phyloP scores from a whole-genome alignment of 1,284 basidiomycete species.

The Albatrellus sp. region DNA sequence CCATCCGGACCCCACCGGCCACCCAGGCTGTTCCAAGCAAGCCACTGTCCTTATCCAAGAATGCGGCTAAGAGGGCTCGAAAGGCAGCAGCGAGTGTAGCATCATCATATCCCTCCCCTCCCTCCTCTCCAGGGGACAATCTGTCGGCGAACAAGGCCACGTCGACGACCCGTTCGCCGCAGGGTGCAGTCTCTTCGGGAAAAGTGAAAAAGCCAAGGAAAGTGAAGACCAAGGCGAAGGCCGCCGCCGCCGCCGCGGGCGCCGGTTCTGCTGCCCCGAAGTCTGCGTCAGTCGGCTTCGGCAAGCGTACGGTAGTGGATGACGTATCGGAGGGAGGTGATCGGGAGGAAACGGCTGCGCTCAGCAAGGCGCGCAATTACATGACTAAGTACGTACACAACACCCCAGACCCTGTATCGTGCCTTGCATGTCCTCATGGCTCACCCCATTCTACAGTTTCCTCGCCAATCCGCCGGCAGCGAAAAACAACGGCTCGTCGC shows the following conservation, averaged over 20 bases:
- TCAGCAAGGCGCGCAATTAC: conserved; percentile 32
- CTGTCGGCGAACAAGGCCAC: conserved; percentile 2
- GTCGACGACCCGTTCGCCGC: not conserved
- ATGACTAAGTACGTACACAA: conserved; percentile 18
- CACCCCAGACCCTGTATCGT: conserved; percentile 10
- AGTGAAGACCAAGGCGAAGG: conserved; percentile 10
- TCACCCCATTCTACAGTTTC: conserved; percentile 26
- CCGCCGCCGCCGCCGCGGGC: not conserved
- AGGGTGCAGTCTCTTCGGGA: conserved; percentile 1
- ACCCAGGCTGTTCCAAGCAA: too few relatives aligned
- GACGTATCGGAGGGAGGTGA: conserved; percentile 32
- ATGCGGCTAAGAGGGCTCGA: conserved; percentile 1
- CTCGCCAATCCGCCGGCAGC: conserved; percentile 37
- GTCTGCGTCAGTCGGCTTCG: conserved; percentile 13
- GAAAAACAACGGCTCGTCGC: conserved; percentile 23
- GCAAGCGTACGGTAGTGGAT: conserved; percentile 33
- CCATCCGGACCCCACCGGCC: too few relatives aligned
- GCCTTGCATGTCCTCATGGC: conserved; percentile 13
- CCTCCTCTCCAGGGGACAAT: conserved; percentile 7
- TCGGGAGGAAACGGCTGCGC: conserved; percentile 8
- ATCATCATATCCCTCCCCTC: conserved; percentile 6
- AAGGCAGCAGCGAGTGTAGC: not conserved
- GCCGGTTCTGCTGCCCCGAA: too few relatives aligned
- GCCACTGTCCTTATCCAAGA: too few relatives aligned
- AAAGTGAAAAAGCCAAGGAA: conserved; percentile 9